Evolutionary conservation across 1,284 basidiomycete species (phyloP), one percentile per base, ranked within the genome.

Genomic region (Ceratobasidium sp.): DNA sequence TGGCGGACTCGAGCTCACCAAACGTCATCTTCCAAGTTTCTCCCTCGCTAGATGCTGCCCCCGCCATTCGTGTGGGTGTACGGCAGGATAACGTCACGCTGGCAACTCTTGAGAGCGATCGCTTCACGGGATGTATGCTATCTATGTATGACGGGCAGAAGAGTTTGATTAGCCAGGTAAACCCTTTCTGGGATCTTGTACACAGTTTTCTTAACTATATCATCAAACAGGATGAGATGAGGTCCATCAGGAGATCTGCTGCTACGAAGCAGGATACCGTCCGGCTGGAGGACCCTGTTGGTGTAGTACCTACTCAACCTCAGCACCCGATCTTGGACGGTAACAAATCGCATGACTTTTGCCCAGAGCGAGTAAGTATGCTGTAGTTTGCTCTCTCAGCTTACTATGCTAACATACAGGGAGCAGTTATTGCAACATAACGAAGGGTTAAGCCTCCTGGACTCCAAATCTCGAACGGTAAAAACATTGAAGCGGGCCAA

Each of bases 361-460:
- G 66, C 33, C 66, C 66, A 17, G 66, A 52, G 23, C 46, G 48
- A 2, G 66, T 68, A 20, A 20, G 66, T 52, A 17, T 6, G 17
- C 7, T 23, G 13, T 28, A 12, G 15, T 6, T 1, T 57, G 4
- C 33, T 33, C 33, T 33, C n/a, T n/a, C n/a, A n/a, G n/a, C n/a
- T n/a, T n/a, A n/a, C n/a, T 10, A 46, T 17, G 33, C 15, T 68
- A 56, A 68, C 50, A 26, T 15, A 20, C 6, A 52, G n/a, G 17
- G 12, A 52, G 66, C n/a, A 68, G 66, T 1, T 68, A n/a, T 38
- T 68, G 13, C 50, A 68, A 33, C 66, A 68, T 48, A 54, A 68
- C 52, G 50, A 17, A 20, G 66, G 66, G n/a, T 12, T 68, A 12
- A 26, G 26, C 9, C 33, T 56, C 12, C 50, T 68, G 3, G 66